Conservation (phyloP, 2,329 filamentous ascomycete genomes). For the Botrytis byssoidea region DNA sequence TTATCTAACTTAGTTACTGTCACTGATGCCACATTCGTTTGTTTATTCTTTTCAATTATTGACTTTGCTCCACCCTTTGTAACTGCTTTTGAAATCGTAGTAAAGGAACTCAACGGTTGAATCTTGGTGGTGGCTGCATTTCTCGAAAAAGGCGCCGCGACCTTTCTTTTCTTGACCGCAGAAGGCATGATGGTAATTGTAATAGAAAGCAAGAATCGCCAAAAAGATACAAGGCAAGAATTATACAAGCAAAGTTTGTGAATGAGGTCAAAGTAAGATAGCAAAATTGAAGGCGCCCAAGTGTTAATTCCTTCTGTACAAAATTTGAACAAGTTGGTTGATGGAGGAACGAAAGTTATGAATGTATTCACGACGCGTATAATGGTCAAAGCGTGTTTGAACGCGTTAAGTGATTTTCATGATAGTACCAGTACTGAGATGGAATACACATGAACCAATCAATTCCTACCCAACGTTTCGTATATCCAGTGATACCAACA, state of each 20-base stretch:
- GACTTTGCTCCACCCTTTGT: constrained; percentile 37
- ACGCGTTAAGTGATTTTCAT: constrained; percentile 36
- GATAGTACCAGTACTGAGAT: not conserved
- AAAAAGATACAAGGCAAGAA: constrained; percentile 14
- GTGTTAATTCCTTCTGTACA: constrained; percentile 19
- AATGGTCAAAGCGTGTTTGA: constrained; percentile 24
- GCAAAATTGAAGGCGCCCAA: constrained; percentile 25
- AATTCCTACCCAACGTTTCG: not conserved
- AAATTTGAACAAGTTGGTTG: constrained; percentile 12
- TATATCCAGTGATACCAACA: too few species aligned
- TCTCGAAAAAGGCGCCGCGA: constrained; percentile 27
- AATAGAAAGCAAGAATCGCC: constrained; percentile 22
- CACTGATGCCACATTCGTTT: constrained; percentile 39
- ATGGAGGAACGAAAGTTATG: constrained; percentile 17
- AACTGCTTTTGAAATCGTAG: constrained; percentile 45
- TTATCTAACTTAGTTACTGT: constrained; percentile 38
- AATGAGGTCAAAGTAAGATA: not conserved
- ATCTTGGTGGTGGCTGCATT: constrained; percentile 24
- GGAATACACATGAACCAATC: not conserved
- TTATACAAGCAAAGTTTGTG: not conserved
- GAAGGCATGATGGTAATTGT: constrained; percentile 35
- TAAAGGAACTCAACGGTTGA: constrained; percentile 44
- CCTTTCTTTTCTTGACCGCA: constrained; percentile 36
- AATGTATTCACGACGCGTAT: constrained; percentile 26
- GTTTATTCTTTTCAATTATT: constrained; percentile 38